A percentile compares a stretch with the other conserved stretches of the same genome.
These are phyloP conservation scores for Arthrobotrys iridis DNA, from an alignment of 2,329 filamentous ascomycete genomes.

Conservation along the genomic window DNA sequence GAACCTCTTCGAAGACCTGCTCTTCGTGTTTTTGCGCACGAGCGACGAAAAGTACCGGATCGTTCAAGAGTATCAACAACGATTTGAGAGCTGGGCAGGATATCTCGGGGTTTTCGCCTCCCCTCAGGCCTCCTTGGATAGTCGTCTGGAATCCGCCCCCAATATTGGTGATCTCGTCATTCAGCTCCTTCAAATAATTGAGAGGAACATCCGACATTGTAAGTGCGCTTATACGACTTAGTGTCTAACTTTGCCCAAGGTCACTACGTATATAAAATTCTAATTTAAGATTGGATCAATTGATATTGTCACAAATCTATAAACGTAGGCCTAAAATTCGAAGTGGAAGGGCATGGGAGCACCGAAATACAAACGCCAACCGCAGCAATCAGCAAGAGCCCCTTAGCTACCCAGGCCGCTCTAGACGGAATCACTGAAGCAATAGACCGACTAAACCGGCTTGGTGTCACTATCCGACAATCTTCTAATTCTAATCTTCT, in stretches of 20 bases:
- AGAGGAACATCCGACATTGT: conserved; percentile 22
- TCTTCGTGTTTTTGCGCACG: background rate
- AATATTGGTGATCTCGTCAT: conserved; percentile 6
- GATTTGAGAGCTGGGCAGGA: conserved; percentile 15
- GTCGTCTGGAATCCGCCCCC: background rate
- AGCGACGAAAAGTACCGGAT: conserved; percentile 5
- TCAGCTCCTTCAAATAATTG: conserved; percentile 1
- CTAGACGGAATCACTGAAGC: background rate
- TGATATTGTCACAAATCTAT: too few species aligned
- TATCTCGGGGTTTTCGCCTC: conserved; percentile 20
- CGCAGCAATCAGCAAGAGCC: too few species aligned
- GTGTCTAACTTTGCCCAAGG: too few species aligned
- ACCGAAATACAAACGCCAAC: too few species aligned
- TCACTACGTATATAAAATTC: too few species aligned
- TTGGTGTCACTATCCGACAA: conserved; percentile 18
- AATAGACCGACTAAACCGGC: conserved; percentile 16
- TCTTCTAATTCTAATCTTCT: conserved; percentile 5
- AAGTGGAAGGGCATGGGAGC: too few species aligned
- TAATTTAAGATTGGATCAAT: too few species aligned
- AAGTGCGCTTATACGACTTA: background rate
- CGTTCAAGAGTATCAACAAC: conserved; percentile 9
- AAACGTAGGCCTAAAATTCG: conserved; percentile 10
- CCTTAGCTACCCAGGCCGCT: background rate
- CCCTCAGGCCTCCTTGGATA: conserved; percentile 16
- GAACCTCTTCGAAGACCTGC: conserved; percentile 10